A percentile compares a stretch with the other conserved stretches of the same genome.
Conservation (phyloP, 805 yeast species). For the Saccharomycopsis sp. region DNA sequence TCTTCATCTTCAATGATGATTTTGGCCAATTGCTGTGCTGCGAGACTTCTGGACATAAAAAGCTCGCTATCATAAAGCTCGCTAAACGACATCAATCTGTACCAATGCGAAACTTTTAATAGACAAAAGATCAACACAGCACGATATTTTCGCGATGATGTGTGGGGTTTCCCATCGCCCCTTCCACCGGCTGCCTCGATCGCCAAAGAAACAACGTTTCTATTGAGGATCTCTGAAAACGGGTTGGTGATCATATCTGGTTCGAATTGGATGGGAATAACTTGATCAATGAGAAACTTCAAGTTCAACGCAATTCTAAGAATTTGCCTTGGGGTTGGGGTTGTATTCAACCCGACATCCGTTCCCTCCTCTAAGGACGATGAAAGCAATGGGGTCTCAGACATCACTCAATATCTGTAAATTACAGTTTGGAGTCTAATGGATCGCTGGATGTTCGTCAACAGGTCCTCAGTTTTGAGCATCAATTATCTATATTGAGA, state of each 20-base stretch:
- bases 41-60: constrained; percentile 49
- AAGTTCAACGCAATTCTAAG: constrained; percentile 66
- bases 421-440: too few species aligned
- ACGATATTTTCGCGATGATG: constrained; percentile 55
- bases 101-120: constrained; percentile 76
- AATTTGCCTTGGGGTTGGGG: constrained; percentile 62
- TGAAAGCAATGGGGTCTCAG: background rate
- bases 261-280: constrained; percentile 61
- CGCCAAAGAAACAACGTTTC: constrained; percentile 51
- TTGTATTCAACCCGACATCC: constrained; percentile 13
- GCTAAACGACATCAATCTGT: constrained; percentile 46
- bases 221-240: constrained; percentile 35
- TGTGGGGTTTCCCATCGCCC: constrained; percentile 48
- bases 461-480: too few species aligned
- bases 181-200: constrained; percentile 76
- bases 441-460: too few species aligned
- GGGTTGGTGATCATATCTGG: constrained; percentile 37
- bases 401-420: background rate
- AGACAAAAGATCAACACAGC: constrained; percentile 65
- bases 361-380: constrained; percentile 3
- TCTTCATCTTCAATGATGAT: constrained; percentile 55
- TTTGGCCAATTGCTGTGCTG: constrained; percentile 73
- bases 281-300: constrained; percentile 58
- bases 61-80: constrained; percentile 67
- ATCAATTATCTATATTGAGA: too few species aligned